These are phyloP conservation scores for Angophora floribunda DNA, from an alignment of 345 rosid species.

Conservation along the genomic window DNA sequence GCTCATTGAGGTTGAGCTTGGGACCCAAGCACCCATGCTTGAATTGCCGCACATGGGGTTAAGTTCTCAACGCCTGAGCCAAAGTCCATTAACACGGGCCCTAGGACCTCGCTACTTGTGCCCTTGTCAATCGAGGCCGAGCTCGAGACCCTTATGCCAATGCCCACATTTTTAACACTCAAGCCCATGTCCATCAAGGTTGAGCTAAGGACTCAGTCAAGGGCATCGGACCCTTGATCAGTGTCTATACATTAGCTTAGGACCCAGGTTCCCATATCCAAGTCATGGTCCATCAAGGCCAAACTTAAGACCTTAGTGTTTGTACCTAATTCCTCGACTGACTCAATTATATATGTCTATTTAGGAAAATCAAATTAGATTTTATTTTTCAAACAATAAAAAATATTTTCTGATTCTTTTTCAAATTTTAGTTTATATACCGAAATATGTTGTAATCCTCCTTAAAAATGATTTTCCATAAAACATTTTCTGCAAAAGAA, in stretches of 20 bases:
- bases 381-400: neutral
- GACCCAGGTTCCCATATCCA: neutral
- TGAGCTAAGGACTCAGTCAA: neutral
- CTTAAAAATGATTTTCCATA: too few relatives aligned
- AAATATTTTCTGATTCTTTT: too few relatives aligned
- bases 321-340: rapidly evolving
- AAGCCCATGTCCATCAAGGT: neutral
- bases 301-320: rapidly evolving
- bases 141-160: rapidly evolving
- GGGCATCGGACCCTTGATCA: neutral
- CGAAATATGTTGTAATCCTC: neutral
- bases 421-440: neutral
- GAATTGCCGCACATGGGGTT: neutral
- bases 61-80: neutral
- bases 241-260: neutral
- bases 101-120: neutral
- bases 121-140: neutral
- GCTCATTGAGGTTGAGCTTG: neutral
- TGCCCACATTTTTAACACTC: neutral
- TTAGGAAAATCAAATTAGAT: too few relatives aligned
- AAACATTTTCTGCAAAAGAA: neutral
- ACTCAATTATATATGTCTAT: too few relatives aligned
- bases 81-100: neutral
- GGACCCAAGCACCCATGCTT: neutral
- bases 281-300: neutral